Conservation (phyloP, 169 alveolate species). For the Plasmodium blacklocki region DNA sequence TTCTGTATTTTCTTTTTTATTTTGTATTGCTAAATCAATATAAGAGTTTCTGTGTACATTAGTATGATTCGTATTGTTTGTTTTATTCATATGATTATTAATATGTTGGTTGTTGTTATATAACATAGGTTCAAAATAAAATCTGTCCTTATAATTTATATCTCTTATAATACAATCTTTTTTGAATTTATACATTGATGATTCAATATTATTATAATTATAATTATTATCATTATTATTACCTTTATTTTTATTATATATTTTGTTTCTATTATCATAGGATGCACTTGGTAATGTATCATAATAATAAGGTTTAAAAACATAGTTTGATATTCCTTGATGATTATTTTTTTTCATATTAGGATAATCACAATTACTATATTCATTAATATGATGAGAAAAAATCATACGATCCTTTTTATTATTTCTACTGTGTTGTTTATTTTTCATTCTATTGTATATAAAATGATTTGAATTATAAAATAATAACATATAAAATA, state of each 20-base stretch:
- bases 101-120: background rate
- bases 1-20: conserved; percentile 18
- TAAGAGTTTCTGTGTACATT: conserved; percentile 18
- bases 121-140: conserved; percentile 25
- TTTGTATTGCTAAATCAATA: conserved; percentile 24
- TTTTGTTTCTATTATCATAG: conserved; percentile 4
- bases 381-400: conserved; percentile 19
- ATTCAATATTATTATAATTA: conserved; percentile 16
- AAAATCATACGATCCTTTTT: background rate
- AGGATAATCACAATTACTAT: background rate
- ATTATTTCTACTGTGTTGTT: no score
- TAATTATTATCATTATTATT: background rate
- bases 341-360: conserved; percentile 5
- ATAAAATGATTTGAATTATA: conserved; percentile 25
- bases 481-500: conserved; percentile 58
- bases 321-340: conserved; percentile 46
- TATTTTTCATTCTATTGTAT: conserved; percentile 22
- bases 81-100: background rate
- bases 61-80: background rate
- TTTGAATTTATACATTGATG: conserved; percentile 1
- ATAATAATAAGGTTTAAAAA: conserved; percentile 67
- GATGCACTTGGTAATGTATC: conserved; percentile 72
- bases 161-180: background rate
- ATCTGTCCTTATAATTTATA: background rate
- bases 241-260: background rate